These are phyloP conservation scores for Xerocomellus intermedius DNA, from an alignment of 768 basidiomycete species.

Conservation along the genomic window DNA sequence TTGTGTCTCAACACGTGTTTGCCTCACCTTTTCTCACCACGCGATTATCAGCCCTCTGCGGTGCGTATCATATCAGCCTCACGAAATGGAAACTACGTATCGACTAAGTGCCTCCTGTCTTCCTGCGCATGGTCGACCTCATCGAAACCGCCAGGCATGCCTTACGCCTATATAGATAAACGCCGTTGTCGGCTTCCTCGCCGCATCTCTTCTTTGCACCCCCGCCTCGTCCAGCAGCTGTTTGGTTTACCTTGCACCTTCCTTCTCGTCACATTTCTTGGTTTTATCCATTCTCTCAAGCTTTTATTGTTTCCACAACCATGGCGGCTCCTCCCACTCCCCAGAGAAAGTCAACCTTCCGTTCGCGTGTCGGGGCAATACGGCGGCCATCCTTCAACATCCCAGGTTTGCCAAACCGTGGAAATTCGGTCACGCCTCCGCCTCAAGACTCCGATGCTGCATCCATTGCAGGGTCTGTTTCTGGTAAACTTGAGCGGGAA, in stretches of 20 bases:
- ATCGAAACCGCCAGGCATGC: constrained; percentile 36
- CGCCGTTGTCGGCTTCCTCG: constrained; percentile 19
- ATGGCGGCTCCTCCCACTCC: constrained; percentile 32
- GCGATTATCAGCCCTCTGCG: constrained; percentile 35
- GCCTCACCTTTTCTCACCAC: constrained; percentile 29
- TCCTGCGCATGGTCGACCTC: constrained; percentile 31
- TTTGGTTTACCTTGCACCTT: constrained; percentile 8
- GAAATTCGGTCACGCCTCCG: constrained; percentile 23
- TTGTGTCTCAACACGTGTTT: constrained; percentile 29
- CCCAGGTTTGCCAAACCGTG: constrained; percentile 33
- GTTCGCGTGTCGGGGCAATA: constrained; percentile 59
- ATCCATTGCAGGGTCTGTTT: constrained; percentile 25
- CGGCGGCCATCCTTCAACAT: constrained; percentile 60
- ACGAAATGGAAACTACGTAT: constrained; percentile 18
- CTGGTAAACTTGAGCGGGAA: constrained; percentile 31
- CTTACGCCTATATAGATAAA: constrained; percentile 29
- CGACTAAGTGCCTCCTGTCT: constrained; percentile 25
- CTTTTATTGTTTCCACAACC: constrained; percentile 16
- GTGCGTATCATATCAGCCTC: constrained; percentile 33
- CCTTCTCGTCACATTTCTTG: constrained; percentile 5
- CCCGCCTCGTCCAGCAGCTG: constrained; percentile 15
- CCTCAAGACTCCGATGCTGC: constrained; percentile 28
- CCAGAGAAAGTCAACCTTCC: constrained; percentile 43
- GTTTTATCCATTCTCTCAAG: constrained; percentile 5
- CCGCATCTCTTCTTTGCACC: constrained; percentile 19